These are phyloP conservation scores for Ophiostoma tasmaniense DNA, from an alignment of 2,329 filamentous ascomycete genomes.

Conservation along the genomic window DNA sequence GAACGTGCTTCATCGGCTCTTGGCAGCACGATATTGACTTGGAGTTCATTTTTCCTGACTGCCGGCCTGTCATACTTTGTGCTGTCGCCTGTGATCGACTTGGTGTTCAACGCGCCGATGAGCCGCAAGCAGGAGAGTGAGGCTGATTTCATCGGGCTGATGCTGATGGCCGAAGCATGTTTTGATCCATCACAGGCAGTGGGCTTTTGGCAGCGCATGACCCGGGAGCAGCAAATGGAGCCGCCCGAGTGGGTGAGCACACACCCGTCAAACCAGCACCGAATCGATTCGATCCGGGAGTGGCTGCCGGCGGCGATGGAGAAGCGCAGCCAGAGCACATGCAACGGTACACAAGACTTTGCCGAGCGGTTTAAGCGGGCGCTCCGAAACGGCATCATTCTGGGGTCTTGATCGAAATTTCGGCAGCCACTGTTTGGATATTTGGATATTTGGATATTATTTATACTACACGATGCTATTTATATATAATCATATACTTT, in stretches of 20 bases:
- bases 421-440: not conserved
- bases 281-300: constrained; percentile 56
- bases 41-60: constrained; percentile 41
- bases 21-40: constrained; percentile 44
- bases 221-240: constrained; percentile 38
- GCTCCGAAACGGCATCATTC: constrained; percentile 31
- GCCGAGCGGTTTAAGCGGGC: constrained; percentile 45
- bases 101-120: constrained; percentile 60
- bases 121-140: constrained; percentile 65
- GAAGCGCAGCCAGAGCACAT: constrained; percentile 46
- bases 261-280: constrained; percentile 61
- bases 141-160: constrained; percentile 70
- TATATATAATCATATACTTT: not conserved
- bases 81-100: constrained; percentile 45
- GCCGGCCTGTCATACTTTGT: constrained; percentile 35
- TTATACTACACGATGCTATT: not conserved
- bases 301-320: constrained; percentile 53
- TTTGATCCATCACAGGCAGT: constrained; percentile 62
- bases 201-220: constrained; percentile 60
- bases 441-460: not conserved
- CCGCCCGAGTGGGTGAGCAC: constrained; percentile 67
- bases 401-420: constrained; percentile 20
- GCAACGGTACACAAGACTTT: constrained; percentile 42
- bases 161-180: constrained; percentile 77
- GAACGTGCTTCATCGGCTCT: constrained; percentile 52